phyloP scores from a whole-genome alignment of 768 basidiomycete genomes.

The Cubamyces lactineus region DNA sequence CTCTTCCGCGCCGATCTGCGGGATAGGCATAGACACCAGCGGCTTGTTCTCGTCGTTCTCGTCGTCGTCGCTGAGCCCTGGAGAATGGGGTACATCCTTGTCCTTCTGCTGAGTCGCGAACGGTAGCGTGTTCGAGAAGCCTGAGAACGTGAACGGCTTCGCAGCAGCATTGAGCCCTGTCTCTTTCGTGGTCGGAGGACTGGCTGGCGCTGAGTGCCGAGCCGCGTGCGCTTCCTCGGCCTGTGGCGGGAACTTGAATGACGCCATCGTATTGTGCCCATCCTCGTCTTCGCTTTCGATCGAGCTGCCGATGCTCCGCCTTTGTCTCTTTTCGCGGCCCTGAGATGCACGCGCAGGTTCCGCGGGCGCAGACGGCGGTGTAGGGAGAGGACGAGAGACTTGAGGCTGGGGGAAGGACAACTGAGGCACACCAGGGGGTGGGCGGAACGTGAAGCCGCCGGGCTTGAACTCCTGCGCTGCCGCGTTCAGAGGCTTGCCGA shows the following conservation, averaged over 20 bases:
- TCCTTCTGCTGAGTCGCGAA: conserved; percentile 11
- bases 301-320: conserved; percentile 50
- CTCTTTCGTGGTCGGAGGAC: conserved; percentile 32
- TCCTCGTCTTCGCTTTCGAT: conserved; percentile 44
- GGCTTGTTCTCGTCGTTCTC: conserved; percentile 33
- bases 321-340: conserved; percentile 81
- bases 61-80: conserved; percentile 30
- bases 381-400: conserved; percentile 45
- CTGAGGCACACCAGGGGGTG: conserved; percentile 65
- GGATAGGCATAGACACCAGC: conserved; percentile 17
- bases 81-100: conserved; percentile 31
- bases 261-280: conserved; percentile 55
- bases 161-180: conserved; percentile 46
- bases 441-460: conserved; percentile 73
- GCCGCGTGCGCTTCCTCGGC: conserved; percentile 41
- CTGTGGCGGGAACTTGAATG: conserved; percentile 74
- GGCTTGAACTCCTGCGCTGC: conserved; percentile 85
- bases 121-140: conserved; percentile 45
- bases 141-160: conserved; percentile 70
- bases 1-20: conserved; percentile 31
- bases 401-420: conserved; percentile 45
- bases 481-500: conserved; percentile 76
- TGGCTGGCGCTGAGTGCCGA: conserved; percentile 50
- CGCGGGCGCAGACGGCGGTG: conserved; percentile 35
- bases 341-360: conserved; percentile 49